Conservation (phyloP, 768 basidiomycete species). For the Termitomyces titanicus region DNA sequence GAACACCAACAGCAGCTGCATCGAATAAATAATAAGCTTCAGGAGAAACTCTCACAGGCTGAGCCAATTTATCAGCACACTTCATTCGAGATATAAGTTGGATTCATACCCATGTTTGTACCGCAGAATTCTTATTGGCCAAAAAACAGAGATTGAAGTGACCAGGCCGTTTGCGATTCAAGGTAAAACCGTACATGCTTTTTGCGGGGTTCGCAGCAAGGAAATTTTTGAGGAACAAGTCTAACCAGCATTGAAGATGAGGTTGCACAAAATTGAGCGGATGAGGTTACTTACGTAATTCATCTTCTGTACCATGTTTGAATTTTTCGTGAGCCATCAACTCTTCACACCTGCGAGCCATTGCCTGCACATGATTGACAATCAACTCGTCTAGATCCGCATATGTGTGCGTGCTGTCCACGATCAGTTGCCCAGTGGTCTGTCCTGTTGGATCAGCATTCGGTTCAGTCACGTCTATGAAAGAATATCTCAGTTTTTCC, state of each 20-base stretch:
- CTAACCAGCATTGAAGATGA: constrained; percentile 34
- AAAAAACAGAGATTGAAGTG: constrained; percentile 94
- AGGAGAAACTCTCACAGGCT: constrained; percentile 86
- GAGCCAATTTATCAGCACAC: constrained; percentile 9
- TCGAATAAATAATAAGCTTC: constrained; percentile 90
- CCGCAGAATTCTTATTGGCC: constrained; percentile 84
- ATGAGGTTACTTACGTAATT: constrained; percentile 68
- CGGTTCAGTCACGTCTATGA: constrained; percentile 75
- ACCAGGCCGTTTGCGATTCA: constrained; percentile 86
- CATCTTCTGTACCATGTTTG: constrained; percentile 82
- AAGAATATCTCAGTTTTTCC: background rate
- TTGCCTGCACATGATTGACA: constrained; percentile 94
- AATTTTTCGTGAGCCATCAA: constrained; percentile 95
- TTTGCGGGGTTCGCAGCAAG: constrained; percentile 91
- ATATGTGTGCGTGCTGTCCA: constrained; percentile 78
- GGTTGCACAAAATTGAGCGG: background rate
- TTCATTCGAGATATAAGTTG: background rate
- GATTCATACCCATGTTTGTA: constrained; percentile 83
- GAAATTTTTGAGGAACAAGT: constrained; percentile 84
- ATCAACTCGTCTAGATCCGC: constrained; percentile 95
- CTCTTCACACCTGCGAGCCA: constrained; percentile 90
- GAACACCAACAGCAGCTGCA: constrained; percentile 85
- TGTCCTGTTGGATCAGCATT: constrained; percentile 73
- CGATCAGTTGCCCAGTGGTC: constrained; percentile 59
- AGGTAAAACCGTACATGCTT: constrained; percentile 93